A percentile compares a stretch with the other conserved stretches of the same genome.
phyloP scores from a whole-genome alignment of 1,139 yeast species.

The Wickerhamomyces sp. region DNA sequence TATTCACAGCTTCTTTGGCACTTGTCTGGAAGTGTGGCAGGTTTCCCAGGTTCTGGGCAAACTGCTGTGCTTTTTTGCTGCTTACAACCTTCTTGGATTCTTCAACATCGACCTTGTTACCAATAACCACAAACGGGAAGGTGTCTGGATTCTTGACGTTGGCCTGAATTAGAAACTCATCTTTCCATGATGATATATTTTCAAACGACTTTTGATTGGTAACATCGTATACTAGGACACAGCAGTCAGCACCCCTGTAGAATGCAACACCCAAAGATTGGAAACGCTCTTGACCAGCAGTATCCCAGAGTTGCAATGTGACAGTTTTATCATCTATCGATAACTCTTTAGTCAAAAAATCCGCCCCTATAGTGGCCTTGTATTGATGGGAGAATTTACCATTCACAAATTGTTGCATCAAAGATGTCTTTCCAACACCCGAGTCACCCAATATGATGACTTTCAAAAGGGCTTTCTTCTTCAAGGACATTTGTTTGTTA shows the following conservation, averaged over 20 bases:
- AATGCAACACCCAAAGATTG: constrained; percentile 97
- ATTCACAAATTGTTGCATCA: constrained; percentile 94
- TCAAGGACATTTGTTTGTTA: constrained; percentile 49
- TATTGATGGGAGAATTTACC: constrained; percentile 93
- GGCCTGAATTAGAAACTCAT: constrained; percentile 90
- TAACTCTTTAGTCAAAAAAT: constrained; percentile 88
- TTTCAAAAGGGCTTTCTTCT: constrained; percentile 88
- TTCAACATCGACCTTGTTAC: constrained; percentile 93
- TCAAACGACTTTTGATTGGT: constrained; percentile 92
- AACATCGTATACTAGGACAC: constrained; percentile 93
- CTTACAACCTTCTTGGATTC: constrained; percentile 83
- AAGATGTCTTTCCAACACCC: constrained; percentile 95
- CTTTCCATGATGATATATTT: constrained; percentile 87
- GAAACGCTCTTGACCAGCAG: constrained; percentile 98
- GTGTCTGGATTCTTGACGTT: constrained; percentile 90
- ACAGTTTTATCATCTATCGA: constrained; percentile 76
- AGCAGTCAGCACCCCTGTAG: constrained; percentile 97
- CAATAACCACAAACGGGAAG: constrained; percentile 92
- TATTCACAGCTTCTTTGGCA: constrained; percentile 92
- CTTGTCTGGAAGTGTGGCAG: constrained; percentile 92
- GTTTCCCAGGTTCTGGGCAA: constrained; percentile 83
- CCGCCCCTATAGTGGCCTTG: constrained; percentile 98
- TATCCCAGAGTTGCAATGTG: constrained; percentile 94
- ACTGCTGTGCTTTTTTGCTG: constrained; percentile 77
- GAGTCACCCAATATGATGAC: constrained; percentile 95